phyloP scores from a whole-genome alignment of 495 filamentous ascomycete genomes.

The Xylaria venustula region DNA sequence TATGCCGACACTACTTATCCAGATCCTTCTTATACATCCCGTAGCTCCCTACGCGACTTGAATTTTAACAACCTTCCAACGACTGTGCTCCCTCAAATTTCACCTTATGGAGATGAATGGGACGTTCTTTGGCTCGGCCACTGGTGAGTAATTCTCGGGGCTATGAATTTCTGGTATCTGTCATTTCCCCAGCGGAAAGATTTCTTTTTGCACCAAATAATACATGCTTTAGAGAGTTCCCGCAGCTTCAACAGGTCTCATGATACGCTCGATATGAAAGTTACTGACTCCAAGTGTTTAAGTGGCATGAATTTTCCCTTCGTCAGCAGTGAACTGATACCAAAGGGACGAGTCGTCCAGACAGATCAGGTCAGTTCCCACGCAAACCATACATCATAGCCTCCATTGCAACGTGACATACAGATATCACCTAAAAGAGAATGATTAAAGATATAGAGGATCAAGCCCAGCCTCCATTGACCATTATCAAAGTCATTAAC shows the following conservation, averaged over 20 bases:
- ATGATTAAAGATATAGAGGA: no score
- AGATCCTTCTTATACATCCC: neutral
- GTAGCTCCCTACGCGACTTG: neutral
- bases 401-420: no score
- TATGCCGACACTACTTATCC: conserved; percentile 25
- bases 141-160: no score
- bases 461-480: neutral
- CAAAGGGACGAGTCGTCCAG: conserved; percentile 25
- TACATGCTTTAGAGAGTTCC: no score
- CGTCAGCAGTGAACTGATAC: conserved; percentile 12
- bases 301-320: conserved; percentile 34
- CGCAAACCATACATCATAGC: neutral
- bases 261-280: no score
- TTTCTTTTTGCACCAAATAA: no score
- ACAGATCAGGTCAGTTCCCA: conserved; percentile 7
- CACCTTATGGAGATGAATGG: conserved; percentile 61
- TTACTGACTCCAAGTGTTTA: no score
- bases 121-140: conserved; percentile 58
- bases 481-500: neutral
- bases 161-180: no score
- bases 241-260: no score
- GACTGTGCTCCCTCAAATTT: conserved; percentile 27
- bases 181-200: no score
- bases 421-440: no score
- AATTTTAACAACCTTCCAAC: conserved; percentile 25